Evolutionary conservation across 2,329 filamentous ascomycete genomes (phyloP).

Genomic region (Fusarium sp.): DNA sequence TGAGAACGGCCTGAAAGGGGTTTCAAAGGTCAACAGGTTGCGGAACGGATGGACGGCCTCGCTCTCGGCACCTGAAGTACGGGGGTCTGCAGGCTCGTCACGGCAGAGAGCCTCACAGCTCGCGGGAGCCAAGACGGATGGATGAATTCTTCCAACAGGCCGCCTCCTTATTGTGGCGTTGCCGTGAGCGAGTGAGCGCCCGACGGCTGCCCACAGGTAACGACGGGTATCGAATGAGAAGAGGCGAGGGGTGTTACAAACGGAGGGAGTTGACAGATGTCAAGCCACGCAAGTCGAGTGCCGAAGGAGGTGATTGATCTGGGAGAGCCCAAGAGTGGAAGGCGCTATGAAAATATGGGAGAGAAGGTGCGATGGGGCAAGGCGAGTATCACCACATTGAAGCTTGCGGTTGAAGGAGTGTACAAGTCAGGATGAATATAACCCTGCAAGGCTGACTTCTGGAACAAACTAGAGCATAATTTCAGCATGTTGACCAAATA

Average conservation of each 20-base stretch:
- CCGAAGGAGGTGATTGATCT: neutral
- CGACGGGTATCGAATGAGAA: constrained; percentile 11
- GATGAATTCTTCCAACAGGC: neutral
- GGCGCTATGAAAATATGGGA: neutral
- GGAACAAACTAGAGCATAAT: neutral
- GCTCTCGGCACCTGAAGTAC: neutral
- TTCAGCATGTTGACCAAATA: neutral
- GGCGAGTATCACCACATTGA: neutral
- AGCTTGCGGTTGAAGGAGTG: neutral
- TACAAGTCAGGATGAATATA: neutral
- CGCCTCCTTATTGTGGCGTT: neutral
- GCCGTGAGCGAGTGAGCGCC: constrained; percentile 3
- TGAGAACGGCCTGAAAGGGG: neutral
- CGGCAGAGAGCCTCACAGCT: neutral
- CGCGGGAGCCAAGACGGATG: neutral
- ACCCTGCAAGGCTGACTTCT: neutral
- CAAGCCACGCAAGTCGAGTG: neutral
- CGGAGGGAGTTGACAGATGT: constrained; percentile 4
- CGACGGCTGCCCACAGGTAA: constrained; percentile 22
- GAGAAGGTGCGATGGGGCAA: neutral
- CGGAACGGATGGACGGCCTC: neutral
- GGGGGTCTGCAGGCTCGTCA: neutral
- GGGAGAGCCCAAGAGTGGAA: neutral
- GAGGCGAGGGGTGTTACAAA: neutral
- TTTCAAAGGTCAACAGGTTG: neutral